Evolutionary conservation across 1,284 basidiomycete species (phyloP).

Genomic region (Cystobasidiaceae sp.): DNA sequence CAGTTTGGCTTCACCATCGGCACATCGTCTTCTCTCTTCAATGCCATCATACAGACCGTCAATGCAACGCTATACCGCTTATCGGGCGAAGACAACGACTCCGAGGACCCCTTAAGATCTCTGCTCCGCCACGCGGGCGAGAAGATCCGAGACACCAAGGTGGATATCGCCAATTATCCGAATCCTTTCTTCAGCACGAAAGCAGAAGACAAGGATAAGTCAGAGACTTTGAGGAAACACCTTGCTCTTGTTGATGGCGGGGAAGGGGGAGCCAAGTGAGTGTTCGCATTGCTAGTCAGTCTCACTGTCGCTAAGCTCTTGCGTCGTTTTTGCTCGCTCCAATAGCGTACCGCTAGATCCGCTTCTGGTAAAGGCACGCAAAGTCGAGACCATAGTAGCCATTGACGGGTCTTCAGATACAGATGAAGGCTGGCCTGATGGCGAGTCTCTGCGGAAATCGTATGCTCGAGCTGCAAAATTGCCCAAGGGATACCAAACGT

Average conservation of each 20-base stretch:
- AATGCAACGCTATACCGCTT: slow-evolving; percentile 6
- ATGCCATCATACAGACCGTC: slow-evolving; percentile 41
- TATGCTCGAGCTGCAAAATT: slow-evolving; percentile 37
- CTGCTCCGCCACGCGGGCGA: background rate
- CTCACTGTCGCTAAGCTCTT: too few species aligned
- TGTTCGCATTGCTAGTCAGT: too few species aligned
- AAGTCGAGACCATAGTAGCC: slow-evolving; percentile 63
- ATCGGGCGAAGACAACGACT: slow-evolving; percentile 18
- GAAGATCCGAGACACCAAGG: background rate
- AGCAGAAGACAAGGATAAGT: slow-evolving; percentile 11
- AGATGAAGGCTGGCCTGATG: slow-evolving; percentile 59
- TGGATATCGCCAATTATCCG: background rate
- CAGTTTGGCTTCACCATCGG: slow-evolving; percentile 47
- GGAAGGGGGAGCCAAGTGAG: slow-evolving; percentile 51
- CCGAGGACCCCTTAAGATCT: background rate
- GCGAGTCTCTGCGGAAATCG: slow-evolving; percentile 49
- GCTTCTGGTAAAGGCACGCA: slow-evolving; percentile 59
- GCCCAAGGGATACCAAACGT: slow-evolving; percentile 36
- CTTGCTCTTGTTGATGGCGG: slow-evolving; percentile 52
- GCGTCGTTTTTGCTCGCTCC: too few species aligned
- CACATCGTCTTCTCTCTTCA: slow-evolving; percentile 48
- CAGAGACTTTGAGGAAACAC: too few species aligned
- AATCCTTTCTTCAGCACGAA: slow-evolving; percentile 25
- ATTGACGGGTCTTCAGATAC: slow-evolving; percentile 59
- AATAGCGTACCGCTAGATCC: too few species aligned